Percentiles rank a stretch among this genome's conserved stretches.
phyloP scores from a whole-genome alignment of 345 rosid genomes.

The Salix viminalis region DNA sequence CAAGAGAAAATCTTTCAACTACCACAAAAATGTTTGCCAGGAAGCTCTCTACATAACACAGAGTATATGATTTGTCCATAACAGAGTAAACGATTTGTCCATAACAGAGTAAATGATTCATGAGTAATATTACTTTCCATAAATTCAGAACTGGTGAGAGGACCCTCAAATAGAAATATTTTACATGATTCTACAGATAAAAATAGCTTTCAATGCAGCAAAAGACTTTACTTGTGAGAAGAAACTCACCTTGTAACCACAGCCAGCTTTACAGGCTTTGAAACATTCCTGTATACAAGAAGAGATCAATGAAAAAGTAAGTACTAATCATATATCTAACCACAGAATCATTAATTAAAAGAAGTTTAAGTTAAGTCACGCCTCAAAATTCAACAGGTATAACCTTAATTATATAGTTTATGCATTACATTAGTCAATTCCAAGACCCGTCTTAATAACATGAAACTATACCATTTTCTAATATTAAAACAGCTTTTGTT shows the following conservation, averaged over 20 bases:
- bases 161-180: neutral
- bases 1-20: neutral
- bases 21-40: neutral
- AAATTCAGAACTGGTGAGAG: neutral
- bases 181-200: neutral
- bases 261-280: slow-evolving; percentile 83
- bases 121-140: neutral
- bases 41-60: neutral
- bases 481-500: slow-evolving; percentile 1
- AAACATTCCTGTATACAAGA: slow-evolving; percentile 67
- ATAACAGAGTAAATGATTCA: neutral
- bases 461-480: neutral
- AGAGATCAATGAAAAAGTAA: neutral
- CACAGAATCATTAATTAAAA: neutral
- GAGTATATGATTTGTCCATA: neutral
- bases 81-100: neutral
- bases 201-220: neutral
- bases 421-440: slow-evolving; percentile 1
- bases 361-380: neutral
- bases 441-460: neutral
- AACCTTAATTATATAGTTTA: neutral
- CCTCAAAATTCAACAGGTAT: neutral
- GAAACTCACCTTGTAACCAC: slow-evolving; percentile 75
- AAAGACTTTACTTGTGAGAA: neutral
- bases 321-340: neutral